phyloP scores from a whole-genome alignment of 1,139 yeast genomes.

The Yamadazyma friedrichii region DNA sequence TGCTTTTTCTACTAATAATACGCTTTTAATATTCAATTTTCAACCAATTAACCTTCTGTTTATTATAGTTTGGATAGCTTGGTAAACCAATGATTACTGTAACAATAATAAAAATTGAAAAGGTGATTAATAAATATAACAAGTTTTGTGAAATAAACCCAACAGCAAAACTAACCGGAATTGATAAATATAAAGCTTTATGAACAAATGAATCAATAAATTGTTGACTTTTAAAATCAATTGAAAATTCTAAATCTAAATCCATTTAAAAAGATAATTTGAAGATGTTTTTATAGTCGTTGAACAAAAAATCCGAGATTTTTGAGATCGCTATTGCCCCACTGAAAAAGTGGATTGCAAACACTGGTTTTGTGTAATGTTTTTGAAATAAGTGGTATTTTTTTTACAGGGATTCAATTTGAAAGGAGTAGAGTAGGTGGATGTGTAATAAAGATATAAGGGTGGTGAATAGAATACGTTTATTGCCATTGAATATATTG shows the following conservation, averaged over 20 bases:
- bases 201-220: conserved; percentile 29
- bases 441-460: too few relatives aligned
- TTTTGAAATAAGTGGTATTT: too few relatives aligned
- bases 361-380: too few relatives aligned
- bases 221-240: conserved; percentile 63
- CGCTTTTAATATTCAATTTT: conserved; percentile 24
- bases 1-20: not conserved
- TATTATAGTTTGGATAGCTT: conserved; percentile 54
- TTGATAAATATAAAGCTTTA: conserved; percentile 19
- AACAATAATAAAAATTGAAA: conserved; percentile 32
- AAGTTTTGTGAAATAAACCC: conserved; percentile 49
- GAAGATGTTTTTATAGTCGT: conserved; percentile 1
- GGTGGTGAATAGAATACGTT: not conserved
- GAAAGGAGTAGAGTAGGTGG: too few relatives aligned
- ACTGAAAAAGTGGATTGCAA: not conserved
- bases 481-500: too few relatives aligned
- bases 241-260: conserved; percentile 47
- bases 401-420: not conserved
- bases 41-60: conserved; percentile 45
- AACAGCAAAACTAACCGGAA: conserved; percentile 36
- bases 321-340: conserved; percentile 3
- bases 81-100: conserved; percentile 47
- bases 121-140: conserved; percentile 30
- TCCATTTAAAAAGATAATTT: conserved; percentile 1
- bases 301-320: conserved; percentile 7